Evolutionary conservation across 2,329 filamentous ascomycete genomes (phyloP), one percentile per base, ranked within the genome.

Genomic region (Trichoderma citrinoviride): DNA sequence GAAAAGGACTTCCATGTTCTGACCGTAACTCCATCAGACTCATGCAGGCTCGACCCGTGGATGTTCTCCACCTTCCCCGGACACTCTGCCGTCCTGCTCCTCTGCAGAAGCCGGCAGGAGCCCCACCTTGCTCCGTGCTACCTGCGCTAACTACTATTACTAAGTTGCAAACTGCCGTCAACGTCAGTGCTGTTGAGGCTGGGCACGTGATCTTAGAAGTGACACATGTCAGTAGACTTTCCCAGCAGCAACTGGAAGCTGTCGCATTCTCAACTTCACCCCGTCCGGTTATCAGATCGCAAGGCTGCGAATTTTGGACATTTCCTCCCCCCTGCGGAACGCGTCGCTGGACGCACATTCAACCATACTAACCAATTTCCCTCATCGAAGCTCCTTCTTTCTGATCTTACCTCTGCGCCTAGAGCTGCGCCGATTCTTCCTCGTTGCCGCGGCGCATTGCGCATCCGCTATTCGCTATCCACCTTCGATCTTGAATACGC

Each of bases 161-260:
- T n/a, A n/a, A n/a, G n/a, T 37, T 12, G 25, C 23, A 14, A 47
- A 23, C 14, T 41, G 29, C 27, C 52, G 40, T 41, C 25, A 17
- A 19, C 4, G 5, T 54, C 40, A 17, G 19, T 43, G 29, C 5
- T 33, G 15, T 23, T 41, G 23, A 44, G 33, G 53, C 43, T 33
- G 21, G 40, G 40, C 64, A 66, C 64, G 64, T 66, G 64, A 66
- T 44, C 44, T 27, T 37, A 43, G 64, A 63, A 62, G 43, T 63
- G 64, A 66, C 64, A 66, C 58, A 37, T 66, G 63, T 62, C 57
- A 52, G 64, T 43, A 63, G 27, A 43, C 40, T 44, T 10, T 5
- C 17, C 17, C 41, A 44, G 19, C 41, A 7, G n/a, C 12, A 14
- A n/a, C n/a, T n/a, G n/a, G n/a, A n/a, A 17, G n/a, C 23, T 15